Conservation (phyloP, 148 eudicot genomes). For the Nyssa sinensis region DNA sequence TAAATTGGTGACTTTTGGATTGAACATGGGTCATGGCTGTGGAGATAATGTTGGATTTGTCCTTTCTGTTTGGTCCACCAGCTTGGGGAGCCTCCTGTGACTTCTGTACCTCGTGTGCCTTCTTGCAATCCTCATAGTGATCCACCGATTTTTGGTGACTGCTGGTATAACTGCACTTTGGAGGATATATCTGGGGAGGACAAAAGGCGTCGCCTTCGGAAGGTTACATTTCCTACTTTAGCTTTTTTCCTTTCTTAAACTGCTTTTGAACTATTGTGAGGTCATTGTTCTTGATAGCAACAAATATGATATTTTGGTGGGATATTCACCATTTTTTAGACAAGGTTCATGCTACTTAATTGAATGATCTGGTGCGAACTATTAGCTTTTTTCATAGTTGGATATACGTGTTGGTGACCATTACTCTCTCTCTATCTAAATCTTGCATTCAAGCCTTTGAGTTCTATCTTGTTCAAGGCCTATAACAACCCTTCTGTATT, state of each 20-base stretch:
- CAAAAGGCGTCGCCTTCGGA: conserved; percentile 78
- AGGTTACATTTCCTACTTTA: conserved; percentile 40
- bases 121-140: conserved; percentile 74
- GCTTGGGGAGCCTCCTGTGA: conserved; percentile 89
- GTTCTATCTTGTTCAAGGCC: background rate
- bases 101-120: conserved; percentile 51
- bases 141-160: conserved; percentile 81
- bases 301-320: background rate
- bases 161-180: conserved; percentile 94
- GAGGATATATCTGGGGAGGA: conserved; percentile 88
- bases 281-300: background rate
- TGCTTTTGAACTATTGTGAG: background rate
- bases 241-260: background rate
- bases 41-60: conserved; percentile 6
- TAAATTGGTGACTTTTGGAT: background rate
- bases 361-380: conserved; percentile 4
- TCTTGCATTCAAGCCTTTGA: background rate
- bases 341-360: background rate
- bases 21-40: background rate
- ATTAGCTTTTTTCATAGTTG: background rate
- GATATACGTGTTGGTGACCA: background rate
- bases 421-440: background rate
- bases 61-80: conserved; percentile 27
- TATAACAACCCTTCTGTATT: background rate
- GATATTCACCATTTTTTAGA: background rate